Evolutionary conservation across 495 filamentous ascomycete genomes (phyloP), one percentile per base, ranked within the genome.

Genomic region (Bombardia bombarda): DNA sequence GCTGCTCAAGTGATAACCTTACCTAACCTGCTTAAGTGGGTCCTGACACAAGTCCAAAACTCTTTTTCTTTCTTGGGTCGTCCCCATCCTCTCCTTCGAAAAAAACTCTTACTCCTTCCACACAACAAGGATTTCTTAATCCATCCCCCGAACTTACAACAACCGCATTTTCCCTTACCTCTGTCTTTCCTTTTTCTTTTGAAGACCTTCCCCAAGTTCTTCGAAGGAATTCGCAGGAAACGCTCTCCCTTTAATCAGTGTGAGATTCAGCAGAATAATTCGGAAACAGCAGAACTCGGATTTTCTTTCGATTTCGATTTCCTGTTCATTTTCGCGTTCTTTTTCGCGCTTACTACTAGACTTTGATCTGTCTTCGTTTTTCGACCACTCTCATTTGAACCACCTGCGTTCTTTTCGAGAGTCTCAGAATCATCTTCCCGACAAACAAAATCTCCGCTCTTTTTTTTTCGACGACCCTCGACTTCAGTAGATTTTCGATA

Each of bases 371-470:
- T 48, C 38, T 37, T 43, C 38, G 14, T 41, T 43, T 43, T 30
- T 13, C 50, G 22, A 32, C 37, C 28, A 51, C 53, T 60, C 60
- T 63, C 58, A 53, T 55, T 62, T 43, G 52, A 50, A 58, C n/a
- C 51, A 33, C 43, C 24, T 52, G 50, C 53, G 62, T 68, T 69
- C 67, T 63, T 64, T 57, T 64, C 33, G 58, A 63, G 62, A 63
- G 63, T 49, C 40, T 30, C 40, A 19, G 41, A 55, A 53, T 38
- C 45, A 44, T 51, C 24, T 26, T 17, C 21, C 35, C n/a, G 36
- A 23, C 46, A 32, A 52, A 38, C 20, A 47, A 35, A n/a, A n/a
- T n/a, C n/a, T n/a, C n/a, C n/a, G n/a, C n/a, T n/a, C n/a, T n/a
- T n/a, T n/a, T n/a, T n/a, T n/a, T n/a, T n/a, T n/a, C n/a, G n/a